Percentiles rank a stretch among this genome's conserved stretches.
Evolutionary conservation across 1,284 basidiomycete species (phyloP).

Genomic region (Cutaneotrichosporon dermatis): DNA sequence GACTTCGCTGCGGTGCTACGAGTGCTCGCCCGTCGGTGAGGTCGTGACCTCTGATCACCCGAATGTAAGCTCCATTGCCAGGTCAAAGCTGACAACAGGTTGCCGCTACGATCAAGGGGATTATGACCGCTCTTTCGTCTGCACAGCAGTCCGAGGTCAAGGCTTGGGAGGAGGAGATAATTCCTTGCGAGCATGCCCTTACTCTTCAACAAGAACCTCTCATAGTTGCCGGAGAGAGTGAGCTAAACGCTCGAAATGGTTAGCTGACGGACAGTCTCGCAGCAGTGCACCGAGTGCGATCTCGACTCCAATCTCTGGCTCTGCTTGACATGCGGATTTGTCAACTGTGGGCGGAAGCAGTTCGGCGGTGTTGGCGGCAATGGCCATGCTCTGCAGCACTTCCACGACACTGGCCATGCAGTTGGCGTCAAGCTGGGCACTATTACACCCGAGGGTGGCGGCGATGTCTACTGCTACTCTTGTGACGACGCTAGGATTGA

Average conservation of each 20-base stretch:
- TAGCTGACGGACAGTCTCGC: constrained; percentile 57
- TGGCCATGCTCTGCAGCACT: constrained; percentile 84
- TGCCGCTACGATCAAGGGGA: constrained; percentile 60
- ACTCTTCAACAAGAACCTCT: constrained; percentile 63
- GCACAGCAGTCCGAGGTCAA: constrained; percentile 90
- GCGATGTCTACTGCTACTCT: constrained; percentile 86
- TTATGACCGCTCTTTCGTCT: constrained; percentile 80
- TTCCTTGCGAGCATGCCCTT: constrained; percentile 79
- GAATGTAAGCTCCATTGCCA: constrained; percentile 37
- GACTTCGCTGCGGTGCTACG: constrained; percentile 71
- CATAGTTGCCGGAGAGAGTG: constrained; percentile 35
- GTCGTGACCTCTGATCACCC: constrained; percentile 56
- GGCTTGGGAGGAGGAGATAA: constrained; percentile 95
- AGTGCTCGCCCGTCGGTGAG: constrained; percentile 54
- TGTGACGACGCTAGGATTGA: constrained; percentile 87
- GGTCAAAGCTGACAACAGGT: constrained; percentile 49
- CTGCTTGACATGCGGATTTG: constrained; percentile 88
- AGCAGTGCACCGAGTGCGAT: constrained; percentile 71
- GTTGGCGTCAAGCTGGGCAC: constrained; percentile 93
- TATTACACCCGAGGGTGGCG: constrained; percentile 87
- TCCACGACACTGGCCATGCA: constrained; percentile 67
- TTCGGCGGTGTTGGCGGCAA: constrained; percentile 84
- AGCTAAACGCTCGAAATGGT: neutral
- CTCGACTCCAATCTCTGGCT: constrained; percentile 91
- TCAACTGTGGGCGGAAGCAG: constrained; percentile 86